These are phyloP conservation scores for Malbranchea cinnamomea DNA, from an alignment of 2,329 filamentous ascomycete genomes.

Conservation along the genomic window DNA sequence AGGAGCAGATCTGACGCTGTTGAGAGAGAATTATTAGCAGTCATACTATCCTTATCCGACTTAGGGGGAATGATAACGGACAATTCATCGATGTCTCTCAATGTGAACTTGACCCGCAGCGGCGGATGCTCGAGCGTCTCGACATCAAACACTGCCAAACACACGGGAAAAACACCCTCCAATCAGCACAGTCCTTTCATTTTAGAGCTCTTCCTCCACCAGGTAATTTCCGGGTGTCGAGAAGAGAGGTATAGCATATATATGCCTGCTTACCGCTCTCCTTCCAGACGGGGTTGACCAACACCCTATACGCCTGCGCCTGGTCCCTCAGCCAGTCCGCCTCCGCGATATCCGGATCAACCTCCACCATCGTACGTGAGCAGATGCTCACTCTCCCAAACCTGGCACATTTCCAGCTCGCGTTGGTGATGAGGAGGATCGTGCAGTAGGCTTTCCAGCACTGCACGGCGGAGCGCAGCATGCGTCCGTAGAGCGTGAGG, in stretches of 20 bases:
- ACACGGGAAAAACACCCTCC: not conserved
- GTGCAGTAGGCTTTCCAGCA: conserved; percentile 28
- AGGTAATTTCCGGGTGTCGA: no score
- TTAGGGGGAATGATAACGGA: conserved; percentile 1
- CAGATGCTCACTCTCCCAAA: conserved; percentile 25
- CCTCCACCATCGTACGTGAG: conserved; percentile 29
- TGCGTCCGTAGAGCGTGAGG: conserved; percentile 31
- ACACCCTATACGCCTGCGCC: conserved; percentile 26
- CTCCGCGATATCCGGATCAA: conserved; percentile 33
- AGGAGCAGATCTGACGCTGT: conserved; percentile 3
- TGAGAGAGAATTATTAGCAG: not conserved
- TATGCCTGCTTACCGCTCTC: conserved; percentile 14
- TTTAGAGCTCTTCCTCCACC: no score
- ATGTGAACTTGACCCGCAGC: conserved; percentile 8
- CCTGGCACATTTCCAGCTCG: conserved; percentile 21
- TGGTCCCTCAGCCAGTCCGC: conserved; percentile 30
- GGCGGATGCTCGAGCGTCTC: conserved; percentile 5
- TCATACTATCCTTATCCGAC: not conserved
- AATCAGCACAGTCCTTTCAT: no score
- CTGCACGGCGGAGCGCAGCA: conserved; percentile 20
- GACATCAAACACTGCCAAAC: conserved; percentile 8
- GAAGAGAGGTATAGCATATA: no score
- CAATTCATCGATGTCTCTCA: conserved; percentile 11
- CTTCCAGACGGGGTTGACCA: conserved; percentile 32
- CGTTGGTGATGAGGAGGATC: conserved; percentile 27